Conservation (phyloP, 208 protist genomes). For the Vickermania ingenoplastis region DNA sequence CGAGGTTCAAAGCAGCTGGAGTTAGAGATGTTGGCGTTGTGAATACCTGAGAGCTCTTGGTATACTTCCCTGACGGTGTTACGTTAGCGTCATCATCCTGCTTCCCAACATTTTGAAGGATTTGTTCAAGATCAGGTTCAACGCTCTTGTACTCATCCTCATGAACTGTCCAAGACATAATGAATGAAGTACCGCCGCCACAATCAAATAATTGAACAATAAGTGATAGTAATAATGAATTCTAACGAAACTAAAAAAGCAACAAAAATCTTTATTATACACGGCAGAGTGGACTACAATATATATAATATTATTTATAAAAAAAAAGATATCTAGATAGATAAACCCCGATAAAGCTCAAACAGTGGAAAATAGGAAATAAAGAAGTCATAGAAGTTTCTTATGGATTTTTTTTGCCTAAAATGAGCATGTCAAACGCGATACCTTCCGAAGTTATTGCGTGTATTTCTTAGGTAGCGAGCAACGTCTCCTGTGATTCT, state of each 20-base stretch:
- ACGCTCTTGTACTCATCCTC: slow-evolving; percentile 67
- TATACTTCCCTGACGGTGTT: slow-evolving; percentile 51
- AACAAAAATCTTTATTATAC: not conserved
- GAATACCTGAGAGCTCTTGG: slow-evolving; percentile 73
- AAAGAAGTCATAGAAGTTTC: too few relatives aligned
- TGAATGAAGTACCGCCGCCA: slow-evolving; percentile 1
- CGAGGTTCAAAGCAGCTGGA: slow-evolving; percentile 18
- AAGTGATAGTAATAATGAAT: not conserved
- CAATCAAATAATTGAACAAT: slow-evolving; percentile 7
- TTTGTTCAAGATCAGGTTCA: slow-evolving; percentile 37
- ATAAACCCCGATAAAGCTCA: not conserved
- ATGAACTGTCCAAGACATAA: slow-evolving; percentile 78
- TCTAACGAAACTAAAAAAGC: not conserved
- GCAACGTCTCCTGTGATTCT: too few relatives aligned
- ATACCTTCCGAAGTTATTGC: too few relatives aligned
- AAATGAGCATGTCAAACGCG: too few relatives aligned
- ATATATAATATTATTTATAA: slow-evolving; percentile 3
- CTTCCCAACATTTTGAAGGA: slow-evolving; percentile 28
- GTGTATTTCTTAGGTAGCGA: too few relatives aligned
- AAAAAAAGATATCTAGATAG: not conserved
- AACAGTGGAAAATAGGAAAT: slow-evolving; percentile 1
- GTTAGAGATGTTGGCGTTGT: slow-evolving; percentile 28
- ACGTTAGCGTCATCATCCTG: slow-evolving; percentile 19
- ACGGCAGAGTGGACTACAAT: not conserved
- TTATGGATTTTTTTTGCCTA: too few relatives aligned